Evolutionary conservation across 208 protist genomes (phyloP), one percentile per base, ranked within the genome.

Genomic region (Angomonas desouzai): DNA sequence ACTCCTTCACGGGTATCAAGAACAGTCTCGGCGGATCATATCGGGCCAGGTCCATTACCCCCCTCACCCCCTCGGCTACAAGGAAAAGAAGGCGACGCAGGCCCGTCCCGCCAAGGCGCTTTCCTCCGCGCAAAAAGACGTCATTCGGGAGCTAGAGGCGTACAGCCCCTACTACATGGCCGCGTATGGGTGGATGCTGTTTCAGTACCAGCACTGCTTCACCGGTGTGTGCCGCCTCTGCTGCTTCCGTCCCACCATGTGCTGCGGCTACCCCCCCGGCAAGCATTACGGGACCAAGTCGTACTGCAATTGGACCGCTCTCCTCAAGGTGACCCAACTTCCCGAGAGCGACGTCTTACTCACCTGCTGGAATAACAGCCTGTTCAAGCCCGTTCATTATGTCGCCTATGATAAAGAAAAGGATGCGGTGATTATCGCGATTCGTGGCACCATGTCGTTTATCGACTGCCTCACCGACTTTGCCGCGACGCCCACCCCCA

Each of bases 401-500:
- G 85, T 83, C 43, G 84, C 76, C 36, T 74, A 85, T 36, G 84
- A 93, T 62, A 59, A 68, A 45, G 30, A 10, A 16, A 87, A 56
- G 6, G 73, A 93, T 57, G 32, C 79, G 20, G 29, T 96, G 10
- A 60, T 96, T 30, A 66, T 96, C n/a, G 78, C 81, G 0, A 86
- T 96, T 48, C 83, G 91, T 23, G 91, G 91, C 51, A 96, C 87
- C 62, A 87, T 93, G 85, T 93, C 86, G 10, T 66, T 96, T 36
- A 68, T 71, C 4, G 91, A 96, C 62, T 91, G 83, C 47, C 48
- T 93, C 33, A 96, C 91, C 18, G 91, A 96, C 61, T 68, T 94
- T 23, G 65, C 77, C 0, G 81, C 85, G 10, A 69, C 64, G 10
- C 87, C 91, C 1, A 60, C 62, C 58, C 25, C 65, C 23, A 36